A percentile compares a stretch with the other conserved stretches of the same genome.
Conservation (phyloP, 192 early-diverging fungal species). For the Coemansia sp. region DNA sequence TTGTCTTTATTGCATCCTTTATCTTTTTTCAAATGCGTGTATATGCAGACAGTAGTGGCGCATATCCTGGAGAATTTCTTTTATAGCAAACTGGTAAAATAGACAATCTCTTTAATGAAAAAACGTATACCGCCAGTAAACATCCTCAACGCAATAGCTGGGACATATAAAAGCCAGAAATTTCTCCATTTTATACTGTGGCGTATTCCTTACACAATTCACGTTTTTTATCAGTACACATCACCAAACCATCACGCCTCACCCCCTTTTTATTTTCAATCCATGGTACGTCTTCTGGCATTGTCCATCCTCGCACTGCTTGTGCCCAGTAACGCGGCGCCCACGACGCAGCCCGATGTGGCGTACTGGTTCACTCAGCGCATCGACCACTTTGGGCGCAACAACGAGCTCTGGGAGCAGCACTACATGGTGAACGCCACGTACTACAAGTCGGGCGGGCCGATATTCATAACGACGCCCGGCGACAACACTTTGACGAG, state of each 20-base stretch:
- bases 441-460: constrained; percentile 22
- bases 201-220: background rate
- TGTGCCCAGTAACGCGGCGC: background rate
- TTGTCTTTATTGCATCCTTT: background rate
- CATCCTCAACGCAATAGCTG: background rate
- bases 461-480: constrained; percentile 14
- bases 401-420: constrained; percentile 14
- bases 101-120: background rate
- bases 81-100: background rate
- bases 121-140: background rate
- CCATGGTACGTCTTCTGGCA: background rate
- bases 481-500: constrained; percentile 10
- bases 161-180: background rate
- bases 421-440: constrained; percentile 18
- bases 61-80: background rate
- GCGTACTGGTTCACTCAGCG: constrained; percentile 22
- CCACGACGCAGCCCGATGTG: background rate
- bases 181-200: background rate
- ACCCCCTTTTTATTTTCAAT: background rate
- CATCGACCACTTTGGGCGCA: constrained; percentile 21
- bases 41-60: background rate
- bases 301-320: background rate
- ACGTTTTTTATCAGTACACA: background rate
- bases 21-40: background rate
- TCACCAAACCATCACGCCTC: background rate